These are phyloP conservation scores for Letharia lupina DNA, from an alignment of 495 filamentous ascomycete species.

Conservation along the genomic window DNA sequence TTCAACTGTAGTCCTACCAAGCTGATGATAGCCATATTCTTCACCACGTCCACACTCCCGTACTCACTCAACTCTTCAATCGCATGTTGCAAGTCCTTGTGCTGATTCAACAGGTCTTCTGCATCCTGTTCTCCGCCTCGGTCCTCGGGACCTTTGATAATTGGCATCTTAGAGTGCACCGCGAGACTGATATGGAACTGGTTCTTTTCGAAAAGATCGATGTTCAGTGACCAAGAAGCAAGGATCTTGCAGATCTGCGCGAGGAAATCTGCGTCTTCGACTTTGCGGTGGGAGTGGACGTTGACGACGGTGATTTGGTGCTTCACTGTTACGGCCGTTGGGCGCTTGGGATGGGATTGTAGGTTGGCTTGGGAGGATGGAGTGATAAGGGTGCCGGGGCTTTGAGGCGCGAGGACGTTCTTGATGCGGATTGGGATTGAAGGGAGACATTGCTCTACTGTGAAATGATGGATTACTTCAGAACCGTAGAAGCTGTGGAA, in stretches of 20 bases:
- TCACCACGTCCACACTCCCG: constrained; percentile 73
- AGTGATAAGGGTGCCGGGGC: constrained; percentile 80
- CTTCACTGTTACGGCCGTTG: constrained; percentile 95
- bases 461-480: constrained; percentile 95
- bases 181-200: constrained; percentile 97
- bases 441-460: constrained; percentile 97
- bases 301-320: constrained; percentile 86
- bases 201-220: constrained; percentile 87
- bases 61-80: constrained; percentile 62
- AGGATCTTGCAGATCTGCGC: constrained; percentile 82
- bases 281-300: constrained; percentile 86
- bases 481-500: constrained; percentile 63
- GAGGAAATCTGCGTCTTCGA: constrained; percentile 83
- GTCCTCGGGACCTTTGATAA: constrained; percentile 38
- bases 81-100: constrained; percentile 56
- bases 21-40: constrained; percentile 84
- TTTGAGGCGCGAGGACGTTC: constrained; percentile 91
- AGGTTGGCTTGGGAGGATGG: constrained; percentile 26
- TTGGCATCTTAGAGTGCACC: constrained; percentile 56
- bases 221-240: constrained; percentile 67
- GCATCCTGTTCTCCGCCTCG: constrained; percentile 42
- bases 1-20: constrained; percentile 92
- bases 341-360: constrained; percentile 50
- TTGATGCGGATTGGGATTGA: constrained; percentile 93
- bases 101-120: constrained; percentile 52